Base-by-base conservation (phyloP, 2,329 filamentous ascomycete species). In the Alternaria burnsii region DNA sequence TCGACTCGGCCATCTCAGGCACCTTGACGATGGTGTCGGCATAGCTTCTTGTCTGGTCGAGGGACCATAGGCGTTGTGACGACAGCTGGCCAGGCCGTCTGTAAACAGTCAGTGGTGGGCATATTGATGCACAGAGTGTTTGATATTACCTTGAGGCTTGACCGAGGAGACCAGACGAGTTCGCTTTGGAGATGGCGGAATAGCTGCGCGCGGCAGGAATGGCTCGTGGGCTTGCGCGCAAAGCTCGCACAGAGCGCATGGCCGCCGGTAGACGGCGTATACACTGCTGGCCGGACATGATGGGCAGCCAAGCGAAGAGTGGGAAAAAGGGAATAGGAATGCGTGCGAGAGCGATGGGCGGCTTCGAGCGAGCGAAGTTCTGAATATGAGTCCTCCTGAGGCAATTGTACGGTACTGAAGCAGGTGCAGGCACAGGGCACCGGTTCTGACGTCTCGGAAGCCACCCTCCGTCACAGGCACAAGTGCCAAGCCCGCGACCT, bases 1-100 rank as follows among this genome's bases (percentile, higher is more conserved):
- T 98, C 51, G 95, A 98, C 82, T 99, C 95, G 66, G 95, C 95
- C 95, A 99, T 98, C 78, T 95, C 88, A 34, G 95, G 95, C 69
- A 98, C 95, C 83, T 98, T 94, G 80, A 99, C 89, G 66, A 94
- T 82, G 70, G 88, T 90, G 76, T 97, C 93, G 78, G 94, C 94
- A 72, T 79, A 80, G 60, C 59, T 75, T 63, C 77, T 72, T 55
- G 68, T 73, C 63, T 77, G 76, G 44, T 74, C 70, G 64, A 75
- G 56, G 53, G 62, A 61, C 53, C 71, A 69, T n/a, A 69, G 61
- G 54, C 65, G 74, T 43, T 67, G 67, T 60, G 69, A 62, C 22
- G 71, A 59, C 43, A 73, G 61, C 62, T 72, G 72, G 59, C 58
- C 69, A 24, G 74, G 73, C 36, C 71, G 73, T 67, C 76, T 78